Base-by-base conservation (phyloP, 805 yeast genomes). In the Torulaspora indica region DNA sequence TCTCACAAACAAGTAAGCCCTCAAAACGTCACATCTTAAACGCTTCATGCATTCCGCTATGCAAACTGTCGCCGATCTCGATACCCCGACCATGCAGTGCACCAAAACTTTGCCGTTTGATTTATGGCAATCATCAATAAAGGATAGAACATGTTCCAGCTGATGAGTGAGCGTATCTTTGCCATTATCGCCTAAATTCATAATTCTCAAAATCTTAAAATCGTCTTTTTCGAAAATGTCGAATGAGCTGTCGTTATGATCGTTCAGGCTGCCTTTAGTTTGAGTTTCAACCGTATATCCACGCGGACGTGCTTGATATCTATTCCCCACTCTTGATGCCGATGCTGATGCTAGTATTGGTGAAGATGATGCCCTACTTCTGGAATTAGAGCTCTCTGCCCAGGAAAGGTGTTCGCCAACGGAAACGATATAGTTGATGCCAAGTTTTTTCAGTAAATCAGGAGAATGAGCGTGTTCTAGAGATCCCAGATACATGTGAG, bases 41-140 rank as follows among this genome's bases (percentile, higher is more conserved):
- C 95, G 67, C 53, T 78, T 77, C 96, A 91, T 90, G 30, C 87
- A 91, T 60, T 89, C 97, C 1, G 96, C 96, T 53, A 91, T 91
- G 54, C 95, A 91, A 8, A 91, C 95, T 0, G 97, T 87, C 0
- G 97, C 98, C 2, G 95, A 86, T 43, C 98, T 71, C 0, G 96
- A 86, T 3, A 91, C 98, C 0, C 98, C 98, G 38, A 88, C 97
- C 58, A 95, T 85, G 57, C 98, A 91, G 63, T 91, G 98, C 8
- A 91, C 90, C 48, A 91, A 70, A 2, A 82, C 78, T 36, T 75
- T 76, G 17, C 77, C 78, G 29, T 66, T 67, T 1, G 53, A 52
- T 15, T 61, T 52, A 50, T 70, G 68, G 14, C 77, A 76, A 22
- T 71, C 74, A 42, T 85, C 83, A 40, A 89, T 77, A 57, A 79